Evolutionary conservation across 768 basidiomycete genomes (phyloP).

Genomic region (Boletus rex-veris): DNA sequence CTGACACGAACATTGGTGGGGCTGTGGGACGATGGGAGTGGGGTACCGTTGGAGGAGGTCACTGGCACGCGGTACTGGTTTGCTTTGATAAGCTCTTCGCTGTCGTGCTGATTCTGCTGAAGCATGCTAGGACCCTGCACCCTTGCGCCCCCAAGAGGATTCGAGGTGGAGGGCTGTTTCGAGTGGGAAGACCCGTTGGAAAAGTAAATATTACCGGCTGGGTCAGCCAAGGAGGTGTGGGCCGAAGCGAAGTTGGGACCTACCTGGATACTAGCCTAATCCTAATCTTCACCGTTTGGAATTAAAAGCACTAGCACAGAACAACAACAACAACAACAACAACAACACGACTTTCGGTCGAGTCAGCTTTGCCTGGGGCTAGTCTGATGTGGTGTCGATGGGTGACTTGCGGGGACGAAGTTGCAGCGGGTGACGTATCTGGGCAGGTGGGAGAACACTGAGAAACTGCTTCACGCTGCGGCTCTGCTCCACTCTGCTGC

Average conservation of each 20-base stretch:
- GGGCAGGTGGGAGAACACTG: too few species aligned
- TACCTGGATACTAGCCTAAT: too few species aligned
- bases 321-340: not conserved
- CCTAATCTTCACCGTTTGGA: slow-evolving; percentile 6
- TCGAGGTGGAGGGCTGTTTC: slow-evolving; percentile 3
- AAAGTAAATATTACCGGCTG: too few species aligned
- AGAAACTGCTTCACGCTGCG: too few species aligned
- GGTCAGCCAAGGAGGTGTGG: too few species aligned
- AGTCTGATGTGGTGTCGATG: not conserved
- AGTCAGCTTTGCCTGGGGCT: not conserved
- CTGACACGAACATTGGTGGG: not conserved
- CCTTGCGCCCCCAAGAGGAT: not conserved
- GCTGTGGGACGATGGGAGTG: slow-evolving; percentile 11
- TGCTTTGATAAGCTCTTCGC: slow-evolving; percentile 1
- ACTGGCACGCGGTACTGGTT: slow-evolving; percentile 13
- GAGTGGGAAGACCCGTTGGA: too few species aligned
- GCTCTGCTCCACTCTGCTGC: too few species aligned
- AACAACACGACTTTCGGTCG: not conserved
- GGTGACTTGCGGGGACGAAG: slow-evolving; percentile 6
- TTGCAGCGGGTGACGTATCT: not conserved
- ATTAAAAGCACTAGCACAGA: slow-evolving; percentile 16
- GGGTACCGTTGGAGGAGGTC: not conserved
- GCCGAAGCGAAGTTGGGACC: too few species aligned
- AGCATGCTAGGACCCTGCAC: slow-evolving; percentile 25
- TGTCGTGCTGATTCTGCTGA: slow-evolving; percentile 18